These are phyloP conservation scores for Neonectria faginata DNA, from an alignment of 2,329 filamentous ascomycete species.

Conservation along the genomic window DNA sequence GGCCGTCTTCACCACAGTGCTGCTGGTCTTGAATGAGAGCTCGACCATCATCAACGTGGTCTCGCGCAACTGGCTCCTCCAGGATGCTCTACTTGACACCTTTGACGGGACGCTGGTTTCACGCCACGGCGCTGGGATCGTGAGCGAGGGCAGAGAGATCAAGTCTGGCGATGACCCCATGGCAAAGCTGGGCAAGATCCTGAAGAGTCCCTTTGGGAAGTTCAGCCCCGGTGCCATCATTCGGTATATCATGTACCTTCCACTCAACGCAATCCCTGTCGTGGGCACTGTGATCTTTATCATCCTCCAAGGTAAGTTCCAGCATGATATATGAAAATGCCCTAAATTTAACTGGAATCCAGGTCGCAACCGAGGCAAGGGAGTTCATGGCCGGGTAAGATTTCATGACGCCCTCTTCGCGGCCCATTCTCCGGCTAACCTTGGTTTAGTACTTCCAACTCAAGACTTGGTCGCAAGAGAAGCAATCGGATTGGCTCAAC, in stretches of 20 bases:
- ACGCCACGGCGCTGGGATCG: constrained; percentile 67
- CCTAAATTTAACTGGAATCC: constrained; percentile 7
- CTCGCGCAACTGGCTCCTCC: constrained; percentile 78
- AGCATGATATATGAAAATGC: background rate
- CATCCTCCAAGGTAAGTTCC: constrained; percentile 72
- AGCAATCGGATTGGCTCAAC: constrained; percentile 76
- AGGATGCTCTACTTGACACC: constrained; percentile 86
- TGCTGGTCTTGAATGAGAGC: constrained; percentile 75
- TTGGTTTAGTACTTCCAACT: constrained; percentile 84
- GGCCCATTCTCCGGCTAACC: constrained; percentile 14
- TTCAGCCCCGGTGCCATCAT: constrained; percentile 74
- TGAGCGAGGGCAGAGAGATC: constrained; percentile 80
- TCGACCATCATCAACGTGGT: constrained; percentile 68
- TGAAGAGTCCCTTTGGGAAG: constrained; percentile 68
- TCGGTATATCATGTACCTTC: constrained; percentile 85
- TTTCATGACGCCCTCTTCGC: background rate
- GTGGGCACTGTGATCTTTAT: constrained; percentile 87
- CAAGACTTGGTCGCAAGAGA: constrained; percentile 79
- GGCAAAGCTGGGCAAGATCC: constrained; percentile 65
- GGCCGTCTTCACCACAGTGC: constrained; percentile 77
- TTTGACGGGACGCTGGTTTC: constrained; percentile 80
- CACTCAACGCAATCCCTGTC: constrained; percentile 92
- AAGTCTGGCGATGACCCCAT: constrained; percentile 71
- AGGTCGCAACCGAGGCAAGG: constrained; percentile 62
- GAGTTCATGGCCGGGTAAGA: constrained; percentile 66